phyloP scores from a whole-genome alignment of 73 alveolate species.

The Paramecium tetraurelia region DNA sequence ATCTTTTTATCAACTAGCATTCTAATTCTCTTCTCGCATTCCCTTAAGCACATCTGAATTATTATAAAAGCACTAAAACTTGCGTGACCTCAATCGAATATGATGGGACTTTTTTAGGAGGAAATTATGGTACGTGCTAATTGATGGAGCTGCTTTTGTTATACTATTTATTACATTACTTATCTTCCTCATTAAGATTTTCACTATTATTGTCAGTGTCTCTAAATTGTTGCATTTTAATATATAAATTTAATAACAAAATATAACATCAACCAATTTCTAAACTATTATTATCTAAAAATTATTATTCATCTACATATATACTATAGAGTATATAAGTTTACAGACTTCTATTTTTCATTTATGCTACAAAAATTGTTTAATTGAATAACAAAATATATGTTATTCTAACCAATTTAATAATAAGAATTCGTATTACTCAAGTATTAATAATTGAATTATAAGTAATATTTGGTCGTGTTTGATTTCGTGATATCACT shows the following conservation, averaged over 20 bases:
- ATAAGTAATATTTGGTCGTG: neutral
- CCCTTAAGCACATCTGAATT: neutral
- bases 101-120: slow-evolving; percentile 22
- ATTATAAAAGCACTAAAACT: neutral
- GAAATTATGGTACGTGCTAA: slow-evolving; percentile 26
- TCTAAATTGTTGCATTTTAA: neutral
- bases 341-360: too few relatives aligned
- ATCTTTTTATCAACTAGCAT: neutral
- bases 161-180: neutral
- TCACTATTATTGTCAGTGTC: slow-evolving; percentile 10
- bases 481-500: too few relatives aligned
- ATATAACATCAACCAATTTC: neutral
- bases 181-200: slow-evolving; percentile 30
- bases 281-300: neutral
- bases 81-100: neutral
- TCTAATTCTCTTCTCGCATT: neutral
- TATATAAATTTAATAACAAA: neutral
- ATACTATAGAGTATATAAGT: neutral
- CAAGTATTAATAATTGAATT: neutral
- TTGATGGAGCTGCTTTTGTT: slow-evolving; percentile 22
- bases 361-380: neutral
- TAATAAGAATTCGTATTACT: neutral
- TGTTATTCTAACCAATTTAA: too few relatives aligned
- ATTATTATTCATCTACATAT: neutral
- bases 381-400: neutral